A percentile compares a stretch with the other conserved stretches of the same genome.
phyloP scores from a whole-genome alignment of 2,329 filamentous ascomycete genomes.

The Fusarium piperis region DNA sequence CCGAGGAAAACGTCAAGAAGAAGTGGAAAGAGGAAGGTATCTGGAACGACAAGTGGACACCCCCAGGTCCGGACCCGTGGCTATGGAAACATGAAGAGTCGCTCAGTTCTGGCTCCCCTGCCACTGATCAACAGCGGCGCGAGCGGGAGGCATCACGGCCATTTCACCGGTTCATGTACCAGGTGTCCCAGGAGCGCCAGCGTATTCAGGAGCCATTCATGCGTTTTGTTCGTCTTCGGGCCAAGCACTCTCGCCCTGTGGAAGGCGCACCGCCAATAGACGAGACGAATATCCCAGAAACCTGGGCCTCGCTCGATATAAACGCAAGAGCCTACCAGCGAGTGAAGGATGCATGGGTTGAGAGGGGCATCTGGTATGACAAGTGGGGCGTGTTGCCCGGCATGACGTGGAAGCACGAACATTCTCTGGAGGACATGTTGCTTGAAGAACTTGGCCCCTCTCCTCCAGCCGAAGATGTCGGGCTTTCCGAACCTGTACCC shows the following conservation, averaged over 20 bases:
- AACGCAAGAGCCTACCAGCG: neutral
- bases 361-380: neutral
- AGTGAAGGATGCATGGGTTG: neutral
- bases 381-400: neutral
- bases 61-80: neutral
- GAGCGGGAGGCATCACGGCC: neutral
- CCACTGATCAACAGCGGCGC: constrained; percentile 24
- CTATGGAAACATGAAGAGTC: constrained; percentile 8
- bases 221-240: neutral
- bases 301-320: neutral
- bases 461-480: too few species aligned
- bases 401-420: neutral
- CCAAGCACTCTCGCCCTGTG: neutral
- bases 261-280: too few species aligned
- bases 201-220: neutral
- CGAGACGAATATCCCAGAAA: too few species aligned
- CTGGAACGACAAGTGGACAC: neutral
- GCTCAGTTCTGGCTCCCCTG: neutral
- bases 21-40: neutral
- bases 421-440: neutral
- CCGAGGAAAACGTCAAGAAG: neutral
- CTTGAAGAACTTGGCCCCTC: neutral
- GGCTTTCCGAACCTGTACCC: too few species aligned
- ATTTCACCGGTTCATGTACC: neutral
- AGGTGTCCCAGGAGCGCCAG: neutral